Conservation (phyloP, 2,329 filamentous ascomycete genomes). For the Sclerotinia nivalis region DNA sequence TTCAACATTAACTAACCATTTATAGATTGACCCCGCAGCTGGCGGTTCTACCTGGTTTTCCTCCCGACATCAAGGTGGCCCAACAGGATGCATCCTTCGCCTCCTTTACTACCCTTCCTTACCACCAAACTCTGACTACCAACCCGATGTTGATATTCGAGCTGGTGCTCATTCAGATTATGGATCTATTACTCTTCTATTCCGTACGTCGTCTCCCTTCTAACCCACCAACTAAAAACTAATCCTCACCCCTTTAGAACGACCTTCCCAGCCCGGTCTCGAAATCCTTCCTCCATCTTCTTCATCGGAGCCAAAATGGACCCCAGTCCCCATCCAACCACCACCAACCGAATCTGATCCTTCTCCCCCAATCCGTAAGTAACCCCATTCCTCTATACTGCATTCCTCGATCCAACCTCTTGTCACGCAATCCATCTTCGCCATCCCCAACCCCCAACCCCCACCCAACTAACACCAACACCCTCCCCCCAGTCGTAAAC, state of each 20-base stretch:
- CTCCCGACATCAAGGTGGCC: constrained; percentile 58
- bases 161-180: constrained; percentile 91
- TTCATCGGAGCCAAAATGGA: constrained; percentile 50
- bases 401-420: background rate
- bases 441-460: background rate
- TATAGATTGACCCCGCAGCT: constrained; percentile 32
- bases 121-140: constrained; percentile 45
- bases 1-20: background rate
- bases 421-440: background rate
- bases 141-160: constrained; percentile 65
- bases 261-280: constrained; percentile 79
- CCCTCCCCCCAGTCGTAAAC: constrained; percentile 66
- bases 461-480: constrained; percentile 26
- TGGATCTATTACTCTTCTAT: constrained; percentile 70
- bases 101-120: constrained; percentile 70
- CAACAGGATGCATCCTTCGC: constrained; percentile 54
- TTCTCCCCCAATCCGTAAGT: constrained; percentile 17
- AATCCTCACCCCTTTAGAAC: constrained; percentile 44
- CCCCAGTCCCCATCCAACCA: constrained; percentile 66
- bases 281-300: constrained; percentile 68
- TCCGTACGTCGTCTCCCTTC: constrained; percentile 49
- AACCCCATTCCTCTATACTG: background rate
- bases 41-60: constrained; percentile 50
- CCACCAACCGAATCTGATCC: constrained; percentile 56
- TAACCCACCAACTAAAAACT: background rate